These are phyloP conservation scores for Globisporangium abappressorium DNA, from an alignment of 352 stramenopile genomes.

Conservation along the genomic window DNA sequence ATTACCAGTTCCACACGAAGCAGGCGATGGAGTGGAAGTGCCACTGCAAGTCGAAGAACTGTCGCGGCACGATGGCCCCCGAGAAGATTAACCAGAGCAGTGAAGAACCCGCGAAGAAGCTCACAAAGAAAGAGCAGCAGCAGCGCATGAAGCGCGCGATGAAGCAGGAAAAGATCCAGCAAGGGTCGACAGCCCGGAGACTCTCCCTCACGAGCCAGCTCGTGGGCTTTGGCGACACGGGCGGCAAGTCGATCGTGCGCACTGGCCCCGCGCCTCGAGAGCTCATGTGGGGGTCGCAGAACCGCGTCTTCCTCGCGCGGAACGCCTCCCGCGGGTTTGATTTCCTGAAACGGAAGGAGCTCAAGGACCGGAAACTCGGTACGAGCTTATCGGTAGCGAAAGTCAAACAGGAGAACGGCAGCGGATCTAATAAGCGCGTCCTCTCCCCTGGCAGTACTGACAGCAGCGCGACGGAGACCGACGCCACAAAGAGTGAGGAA, in stretches of 20 bases:
- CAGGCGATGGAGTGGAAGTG: conserved; percentile 86
- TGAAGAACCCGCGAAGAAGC: conserved; percentile 45
- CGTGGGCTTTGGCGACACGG: conserved; percentile 43
- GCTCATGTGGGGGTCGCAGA: conserved; percentile 49
- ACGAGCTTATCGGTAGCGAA: not conserved
- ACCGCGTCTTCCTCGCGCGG: conserved; percentile 55
- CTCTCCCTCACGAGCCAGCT: conserved; percentile 66
- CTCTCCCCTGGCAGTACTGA: conserved; percentile 9
- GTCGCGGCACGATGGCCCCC: conserved; percentile 84
- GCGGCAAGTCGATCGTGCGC: conserved; percentile 56
- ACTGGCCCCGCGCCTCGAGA: conserved; percentile 55
- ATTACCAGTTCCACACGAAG: conserved; percentile 93
- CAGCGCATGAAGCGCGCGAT: conserved; percentile 69
- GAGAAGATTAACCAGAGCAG: conserved; percentile 60
- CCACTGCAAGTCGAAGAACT: conserved; percentile 78
- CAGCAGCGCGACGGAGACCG: not conserved
- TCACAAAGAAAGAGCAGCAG: conserved; percentile 78
- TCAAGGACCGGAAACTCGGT: conserved; percentile 38
- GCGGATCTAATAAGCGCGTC: not conserved
- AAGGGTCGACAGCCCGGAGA: conserved; percentile 54
- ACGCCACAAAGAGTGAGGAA: not conserved
- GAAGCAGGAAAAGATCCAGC: conserved; percentile 61
- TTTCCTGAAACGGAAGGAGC: conserved; percentile 64
- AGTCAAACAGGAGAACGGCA: conserved; percentile 16
- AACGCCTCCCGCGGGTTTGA: conserved; percentile 67